Percentiles rank a stretch among this genome's conserved stretches.
Conservation (phyloP, 352 stramenopile species). For the Pythium sukuiense region DNA sequence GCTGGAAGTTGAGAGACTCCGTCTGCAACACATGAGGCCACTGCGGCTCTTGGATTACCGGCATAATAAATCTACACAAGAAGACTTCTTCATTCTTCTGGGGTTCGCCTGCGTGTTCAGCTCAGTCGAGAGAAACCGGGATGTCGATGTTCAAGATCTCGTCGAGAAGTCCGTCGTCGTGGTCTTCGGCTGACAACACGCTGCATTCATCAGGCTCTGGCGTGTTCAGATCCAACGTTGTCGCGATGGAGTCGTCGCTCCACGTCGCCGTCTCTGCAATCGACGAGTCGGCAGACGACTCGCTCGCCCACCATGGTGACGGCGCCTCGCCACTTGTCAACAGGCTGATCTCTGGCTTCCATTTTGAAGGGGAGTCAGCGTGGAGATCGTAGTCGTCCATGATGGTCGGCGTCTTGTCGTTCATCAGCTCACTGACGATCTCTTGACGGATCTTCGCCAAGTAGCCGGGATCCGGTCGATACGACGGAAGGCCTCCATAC, state of each 20-base stretch:
- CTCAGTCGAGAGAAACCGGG: slow-evolving; percentile 28
- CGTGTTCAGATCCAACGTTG: slow-evolving; percentile 24
- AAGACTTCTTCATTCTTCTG: slow-evolving; percentile 17
- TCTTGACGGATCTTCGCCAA: slow-evolving; percentile 53
- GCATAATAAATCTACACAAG: slow-evolving; percentile 20
- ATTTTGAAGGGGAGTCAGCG: slow-evolving; percentile 16
- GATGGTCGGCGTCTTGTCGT: slow-evolving; percentile 46
- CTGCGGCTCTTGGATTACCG: neutral
- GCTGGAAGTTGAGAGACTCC: slow-evolving; percentile 4
- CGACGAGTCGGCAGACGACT: slow-evolving; percentile 16
- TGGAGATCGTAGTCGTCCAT: slow-evolving; percentile 45
- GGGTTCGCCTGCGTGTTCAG: neutral
- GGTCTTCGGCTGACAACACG: slow-evolving; percentile 10
- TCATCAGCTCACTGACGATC: slow-evolving; percentile 48
- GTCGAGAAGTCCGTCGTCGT: slow-evolving; percentile 43
- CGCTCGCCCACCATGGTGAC: slow-evolving; percentile 53
- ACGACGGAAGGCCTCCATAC: slow-evolving; percentile 60
- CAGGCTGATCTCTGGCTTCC: slow-evolving; percentile 40
- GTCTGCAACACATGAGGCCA: neutral
- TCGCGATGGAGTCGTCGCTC: slow-evolving; percentile 28
- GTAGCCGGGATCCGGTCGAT: slow-evolving; percentile 33
- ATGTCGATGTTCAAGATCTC: slow-evolving; percentile 60
- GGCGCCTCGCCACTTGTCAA: slow-evolving; percentile 37
- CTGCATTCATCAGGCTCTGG: slow-evolving; percentile 14
- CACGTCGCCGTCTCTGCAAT: slow-evolving; percentile 22